A percentile compares a stretch with the other conserved stretches of the same genome.
Conservation (phyloP, 2,329 filamentous ascomycete genomes). For the Colletotrichum liriopes region DNA sequence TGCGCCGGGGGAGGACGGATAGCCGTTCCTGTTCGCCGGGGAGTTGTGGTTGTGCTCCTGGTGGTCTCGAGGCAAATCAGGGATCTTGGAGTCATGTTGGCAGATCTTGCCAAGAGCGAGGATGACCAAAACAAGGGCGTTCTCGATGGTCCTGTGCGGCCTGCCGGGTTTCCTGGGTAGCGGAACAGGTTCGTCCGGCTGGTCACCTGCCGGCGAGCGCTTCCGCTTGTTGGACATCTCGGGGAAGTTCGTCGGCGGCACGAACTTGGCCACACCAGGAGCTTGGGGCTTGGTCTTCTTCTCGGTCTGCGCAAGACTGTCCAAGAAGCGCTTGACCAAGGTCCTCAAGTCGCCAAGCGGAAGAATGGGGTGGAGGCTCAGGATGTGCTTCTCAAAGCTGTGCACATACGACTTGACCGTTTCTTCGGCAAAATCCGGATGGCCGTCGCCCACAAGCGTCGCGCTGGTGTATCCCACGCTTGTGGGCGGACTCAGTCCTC, state of each 20-base stretch:
- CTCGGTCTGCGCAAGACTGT: conserved; percentile 57
- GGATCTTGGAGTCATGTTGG: conserved; percentile 66
- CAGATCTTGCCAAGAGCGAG: conserved; percentile 92
- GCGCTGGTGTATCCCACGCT: conserved; percentile 54
- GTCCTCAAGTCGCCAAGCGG: conserved; percentile 67
- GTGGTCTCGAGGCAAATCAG: conserved; percentile 60
- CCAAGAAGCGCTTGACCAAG: conserved; percentile 69
- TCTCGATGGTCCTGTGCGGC: conserved; percentile 79
- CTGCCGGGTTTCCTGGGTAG: conserved; percentile 58
- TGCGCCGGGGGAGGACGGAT: conserved; percentile 63
- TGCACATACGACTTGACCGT: conserved; percentile 69
- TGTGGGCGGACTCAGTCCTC: conserved; percentile 62
- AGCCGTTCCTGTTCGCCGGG: conserved; percentile 62
- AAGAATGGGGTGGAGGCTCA: conserved; percentile 77
- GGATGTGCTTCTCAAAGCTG: conserved; percentile 73
- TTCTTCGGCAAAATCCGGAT: conserved; percentile 67
- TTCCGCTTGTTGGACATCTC: conserved; percentile 65
- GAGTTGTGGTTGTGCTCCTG: conserved; percentile 57
- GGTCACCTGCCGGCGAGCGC: conserved; percentile 60
- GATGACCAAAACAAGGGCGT: conserved; percentile 85
- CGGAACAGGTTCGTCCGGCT: conserved; percentile 22
- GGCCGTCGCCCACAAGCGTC: conserved; percentile 62
- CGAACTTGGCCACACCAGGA: conserved; percentile 51
- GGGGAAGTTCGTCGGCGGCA: conserved; percentile 36
- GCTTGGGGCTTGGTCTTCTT: conserved; percentile 35